Evolutionary conservation across 192 early-diverging fungal genomes (phyloP), one percentile per base, ranked within the genome.

Genomic region (Coemansia sp.): DNA sequence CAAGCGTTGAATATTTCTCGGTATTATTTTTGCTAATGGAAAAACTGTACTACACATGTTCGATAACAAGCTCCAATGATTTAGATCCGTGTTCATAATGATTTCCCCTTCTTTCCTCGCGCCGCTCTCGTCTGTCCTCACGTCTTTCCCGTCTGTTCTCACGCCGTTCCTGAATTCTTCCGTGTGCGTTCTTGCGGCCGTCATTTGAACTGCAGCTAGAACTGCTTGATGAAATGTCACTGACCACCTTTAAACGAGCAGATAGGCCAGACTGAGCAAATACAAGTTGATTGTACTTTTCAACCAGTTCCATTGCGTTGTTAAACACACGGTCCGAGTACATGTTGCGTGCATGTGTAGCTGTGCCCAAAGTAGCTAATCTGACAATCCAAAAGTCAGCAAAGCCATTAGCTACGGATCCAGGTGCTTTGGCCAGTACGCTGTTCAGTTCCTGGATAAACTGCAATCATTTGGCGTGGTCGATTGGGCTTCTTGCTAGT

Each of bases 1-100:
- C 57, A 82, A 76, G 69, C 74, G 75, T 3, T 82, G 52, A 27
- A 24, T 37, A 32, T 27, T 4, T 45, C 52, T 41, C 37, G 7
- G 32, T 32, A 32, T 59, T n/a, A 45, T 59, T 49, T 43, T 43
- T 12, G 16, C 41, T 43, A 43, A 43, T 45, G 4, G 16, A 13
- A 45, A n/a, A 10, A 45, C 8, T 35, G 32, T 10, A 35, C 9
- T 35, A 35, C 32, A 35, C 32, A 35, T 1, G 32, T 1, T 35
- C 32, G 32, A 35, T 35, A 35, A 35, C 32, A 7, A 35, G 32
- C 9, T 35, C 32, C 32, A 35, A 35, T 1, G 9, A 35, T 35
- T 35, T 35, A 35, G 32, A 35, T 35, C 9, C 32, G 32, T 35
- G 6, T 9, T 9, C 32, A 32, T 32, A 8, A 35, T 35, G 4